phyloP scores from a whole-genome alignment of 495 filamentous ascomycete species.

The Aspergillus hancockii region DNA sequence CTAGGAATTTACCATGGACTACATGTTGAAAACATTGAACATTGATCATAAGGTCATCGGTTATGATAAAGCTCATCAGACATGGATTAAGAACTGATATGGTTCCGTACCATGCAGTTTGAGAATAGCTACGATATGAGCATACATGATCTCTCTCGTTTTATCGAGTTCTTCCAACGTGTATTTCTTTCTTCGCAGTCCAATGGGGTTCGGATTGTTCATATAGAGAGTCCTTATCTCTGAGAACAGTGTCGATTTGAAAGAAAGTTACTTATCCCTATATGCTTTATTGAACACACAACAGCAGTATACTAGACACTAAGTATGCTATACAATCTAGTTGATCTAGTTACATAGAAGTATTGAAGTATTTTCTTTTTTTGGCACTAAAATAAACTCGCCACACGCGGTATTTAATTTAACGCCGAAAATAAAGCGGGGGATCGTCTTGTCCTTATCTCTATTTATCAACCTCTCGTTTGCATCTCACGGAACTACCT shows the following conservation, averaged over 20 bases:
- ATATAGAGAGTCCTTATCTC: not conserved
- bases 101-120: not conserved
- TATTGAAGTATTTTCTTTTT: too few species aligned
- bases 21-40: slow-evolving; percentile 69
- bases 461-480: not conserved
- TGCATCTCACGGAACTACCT: not conserved
- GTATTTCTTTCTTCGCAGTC: not conserved
- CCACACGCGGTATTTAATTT: not conserved
- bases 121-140: not conserved
- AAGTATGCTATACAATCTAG: not conserved
- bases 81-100: slow-evolving; percentile 47
- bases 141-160: not conserved
- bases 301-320: too few species aligned
- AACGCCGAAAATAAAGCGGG: not conserved
- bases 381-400: not conserved
- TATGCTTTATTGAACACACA: too few species aligned
- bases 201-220: not conserved
- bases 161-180: slow-evolving; percentile 22
- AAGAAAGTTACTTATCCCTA: not conserved
- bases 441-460: not conserved
- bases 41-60: slow-evolving; percentile 65
- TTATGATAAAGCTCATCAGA: slow-evolving; percentile 54
- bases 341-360: not conserved
- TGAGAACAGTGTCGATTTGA: not conserved
- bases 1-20: slow-evolving; percentile 68